phyloP scores from a whole-genome alignment of 495 filamentous ascomycete species.

The Xylaria telfairii region DNA sequence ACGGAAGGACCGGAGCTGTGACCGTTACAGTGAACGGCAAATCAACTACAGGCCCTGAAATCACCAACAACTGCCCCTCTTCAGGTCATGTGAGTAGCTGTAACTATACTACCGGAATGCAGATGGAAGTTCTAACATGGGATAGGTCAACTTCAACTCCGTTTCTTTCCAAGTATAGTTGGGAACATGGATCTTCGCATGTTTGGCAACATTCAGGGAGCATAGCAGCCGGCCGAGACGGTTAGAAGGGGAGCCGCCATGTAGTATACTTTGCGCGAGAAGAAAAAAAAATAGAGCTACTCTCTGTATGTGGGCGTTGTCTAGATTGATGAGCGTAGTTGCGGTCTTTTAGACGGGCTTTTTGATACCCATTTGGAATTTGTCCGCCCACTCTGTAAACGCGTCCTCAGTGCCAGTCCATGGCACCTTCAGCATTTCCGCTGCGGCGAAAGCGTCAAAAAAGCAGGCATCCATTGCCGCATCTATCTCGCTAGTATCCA shows the following conservation, averaged over 20 bases:
- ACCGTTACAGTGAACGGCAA: slow-evolving; percentile 57
- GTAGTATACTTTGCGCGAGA: background rate
- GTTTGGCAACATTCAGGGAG: background rate
- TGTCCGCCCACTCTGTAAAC: slow-evolving; percentile 56
- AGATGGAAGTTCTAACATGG: slow-evolving; percentile 25
- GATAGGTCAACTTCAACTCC: slow-evolving; percentile 50
- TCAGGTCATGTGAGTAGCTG: slow-evolving; percentile 54
- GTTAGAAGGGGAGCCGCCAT: background rate
- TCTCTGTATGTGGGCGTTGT: background rate
- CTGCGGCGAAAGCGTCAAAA: slow-evolving; percentile 52
- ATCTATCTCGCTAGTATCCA: slow-evolving; percentile 54
- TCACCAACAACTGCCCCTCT: slow-evolving; percentile 51
- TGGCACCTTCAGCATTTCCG: slow-evolving; percentile 49
- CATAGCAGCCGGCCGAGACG: background rate
- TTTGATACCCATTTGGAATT: slow-evolving; percentile 56
- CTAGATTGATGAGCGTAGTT: background rate
- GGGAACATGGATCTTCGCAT: background rate
- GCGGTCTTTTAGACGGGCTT: slow-evolving; percentile 35
- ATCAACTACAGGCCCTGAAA: slow-evolving; percentile 51
- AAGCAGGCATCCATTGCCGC: slow-evolving; percentile 55
- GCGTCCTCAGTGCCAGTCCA: slow-evolving; percentile 55
- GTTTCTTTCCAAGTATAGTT: slow-evolving; percentile 45
- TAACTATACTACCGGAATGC: background rate
- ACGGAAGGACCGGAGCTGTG: slow-evolving; percentile 56
- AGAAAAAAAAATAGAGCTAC: background rate